Evolutionary conservation across 2,329 filamentous ascomycete species (phyloP), one percentile per base, ranked within the genome.

Genomic region (Drechslerella coelobrocha): DNA sequence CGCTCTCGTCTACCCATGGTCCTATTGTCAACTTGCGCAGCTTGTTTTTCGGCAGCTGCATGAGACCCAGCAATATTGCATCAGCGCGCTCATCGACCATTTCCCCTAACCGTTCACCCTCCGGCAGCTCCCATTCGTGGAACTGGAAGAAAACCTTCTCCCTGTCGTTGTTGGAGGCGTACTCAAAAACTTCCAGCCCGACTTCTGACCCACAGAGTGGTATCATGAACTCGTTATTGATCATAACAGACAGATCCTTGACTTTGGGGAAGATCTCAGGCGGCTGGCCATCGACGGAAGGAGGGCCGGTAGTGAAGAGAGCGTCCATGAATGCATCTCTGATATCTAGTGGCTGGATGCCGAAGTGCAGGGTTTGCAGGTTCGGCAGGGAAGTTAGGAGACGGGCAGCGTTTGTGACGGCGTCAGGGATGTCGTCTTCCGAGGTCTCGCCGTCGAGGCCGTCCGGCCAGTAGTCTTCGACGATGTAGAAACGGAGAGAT

Each of bases 311-410:
- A 6, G 43, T 9, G 19, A 54, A 24, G 8, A 69, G 31, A 4
- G 39, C 21, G 8, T 14, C 12, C 26, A 48, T 57, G 12, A 69
- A 54, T 5, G 39, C 12, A 6, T 31, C 23, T 23, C 56, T 24
- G 3, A 69, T 9, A 2, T 29, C 24, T 9, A 24, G 4, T 9
- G 65, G 65, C 47, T 69, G 52, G 52, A 62, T 21, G 21, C 29
- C 24, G 43, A 69, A 52, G 27, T 69, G 45, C 4, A 69, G 57
- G 23, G 52, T 59, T 41, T 61, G 52, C 4, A 69, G 52, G 39
- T 61, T 27, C 17, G 57, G 65, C 8, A 62, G 27, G 7, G 65
- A 62, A 23, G 21, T 61, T 8, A 69, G 52, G 1, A 69, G 19
- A 8, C 17, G 34, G 52, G 54, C 27, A 5, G 41, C 17, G 29